Base-by-base conservation (phyloP, 225 moss, liverwort and hornwort genomes). In the Anthoceros angustus region DNA sequence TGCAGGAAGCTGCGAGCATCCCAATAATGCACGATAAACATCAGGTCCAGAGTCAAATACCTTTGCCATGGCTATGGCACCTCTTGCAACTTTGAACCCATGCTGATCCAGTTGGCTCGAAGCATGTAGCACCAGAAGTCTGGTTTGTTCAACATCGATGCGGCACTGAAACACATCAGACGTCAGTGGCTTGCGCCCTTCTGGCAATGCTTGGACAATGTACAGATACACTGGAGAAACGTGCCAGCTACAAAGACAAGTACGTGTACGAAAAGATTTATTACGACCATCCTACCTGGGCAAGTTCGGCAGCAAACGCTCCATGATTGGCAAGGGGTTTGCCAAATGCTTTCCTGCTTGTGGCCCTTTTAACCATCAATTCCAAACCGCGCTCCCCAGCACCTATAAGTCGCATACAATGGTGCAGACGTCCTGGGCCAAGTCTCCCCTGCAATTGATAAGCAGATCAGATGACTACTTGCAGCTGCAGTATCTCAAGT, bases 11-110 rank as follows among this genome's bases (percentile, higher is more conserved):
- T 9, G 24, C 16, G 21, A 67, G 45, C 25, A 10, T 42, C 20
- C 42, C n/a, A 67, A 45, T 8, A 18, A 32, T 43, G 20, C 21
- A 5, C 42, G 20, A 11, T 48, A 41, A 21, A 9, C 8, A 25
- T 12, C 55, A 38, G 42, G 12, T 20, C 2, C 41, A 43, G 11
- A 46, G 71, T 4, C 20, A 66, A 70, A 65, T 74, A 91, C 95
- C 78, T 98, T 98, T 15, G 98, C 92, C 98, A 98, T 98, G 6
- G 98, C 98, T 64, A 98, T 92, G 42, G 80, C 89, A 63, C 98
- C 98, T 32, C 84, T 82, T 43, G 98, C 92, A 39, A 78, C 81
- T 81, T 98, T 98, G 64, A 92, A 92, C 65, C 98, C 92, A 69
- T 86, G 64, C 63, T 89, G 62, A 69, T 98, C 98, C 76, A 98